phyloP scores from a whole-genome alignment of 495 filamentous ascomycete species.

The Chlorociboria aeruginascens region DNA sequence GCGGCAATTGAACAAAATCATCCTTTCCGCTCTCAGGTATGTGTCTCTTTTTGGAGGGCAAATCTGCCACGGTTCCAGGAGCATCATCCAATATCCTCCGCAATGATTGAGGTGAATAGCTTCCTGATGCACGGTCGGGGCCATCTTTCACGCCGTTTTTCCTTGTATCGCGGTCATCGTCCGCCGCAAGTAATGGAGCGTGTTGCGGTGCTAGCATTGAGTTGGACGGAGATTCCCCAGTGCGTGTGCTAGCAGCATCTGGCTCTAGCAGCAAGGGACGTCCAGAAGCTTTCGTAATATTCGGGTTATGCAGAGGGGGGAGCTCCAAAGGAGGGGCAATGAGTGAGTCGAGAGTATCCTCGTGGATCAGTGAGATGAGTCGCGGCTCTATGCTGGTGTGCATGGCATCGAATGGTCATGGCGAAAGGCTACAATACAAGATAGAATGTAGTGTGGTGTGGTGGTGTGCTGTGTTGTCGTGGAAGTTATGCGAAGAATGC shows the following conservation, averaged over 20 bases:
- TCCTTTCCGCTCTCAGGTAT: slow-evolving; percentile 33
- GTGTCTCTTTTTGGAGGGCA: slow-evolving; percentile 34
- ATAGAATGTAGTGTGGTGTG: not conserved
- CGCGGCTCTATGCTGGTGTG: slow-evolving; percentile 42
- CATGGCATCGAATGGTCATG: slow-evolving; percentile 10
- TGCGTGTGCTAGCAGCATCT: slow-evolving; percentile 26
- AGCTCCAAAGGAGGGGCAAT: slow-evolving; percentile 26
- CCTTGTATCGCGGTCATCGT: slow-evolving; percentile 8
- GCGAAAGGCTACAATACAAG: not conserved
- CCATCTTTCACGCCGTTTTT: slow-evolving; percentile 2
- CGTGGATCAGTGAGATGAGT: slow-evolving; percentile 40
- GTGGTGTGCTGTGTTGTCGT: not conserved
- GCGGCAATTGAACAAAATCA: slow-evolving; percentile 42
- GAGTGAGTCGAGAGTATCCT: slow-evolving; percentile 24
- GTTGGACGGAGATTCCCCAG: slow-evolving; percentile 21
- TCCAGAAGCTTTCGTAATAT: slow-evolving; percentile 23
- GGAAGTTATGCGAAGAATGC: no score
- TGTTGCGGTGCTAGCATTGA: slow-evolving; percentile 9
- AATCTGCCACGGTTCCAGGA: slow-evolving; percentile 22
- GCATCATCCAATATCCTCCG: slow-evolving; percentile 34
- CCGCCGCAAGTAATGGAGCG: slow-evolving; percentile 1
- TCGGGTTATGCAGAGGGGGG: slow-evolving; percentile 30
- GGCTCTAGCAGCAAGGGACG: slow-evolving; percentile 34
- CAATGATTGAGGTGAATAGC: slow-evolving; percentile 28
- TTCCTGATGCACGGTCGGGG: slow-evolving; percentile 8